Evolutionary conservation across 2,329 filamentous ascomycete species (phyloP).

Genomic region (Aspergillus chevalieri): DNA sequence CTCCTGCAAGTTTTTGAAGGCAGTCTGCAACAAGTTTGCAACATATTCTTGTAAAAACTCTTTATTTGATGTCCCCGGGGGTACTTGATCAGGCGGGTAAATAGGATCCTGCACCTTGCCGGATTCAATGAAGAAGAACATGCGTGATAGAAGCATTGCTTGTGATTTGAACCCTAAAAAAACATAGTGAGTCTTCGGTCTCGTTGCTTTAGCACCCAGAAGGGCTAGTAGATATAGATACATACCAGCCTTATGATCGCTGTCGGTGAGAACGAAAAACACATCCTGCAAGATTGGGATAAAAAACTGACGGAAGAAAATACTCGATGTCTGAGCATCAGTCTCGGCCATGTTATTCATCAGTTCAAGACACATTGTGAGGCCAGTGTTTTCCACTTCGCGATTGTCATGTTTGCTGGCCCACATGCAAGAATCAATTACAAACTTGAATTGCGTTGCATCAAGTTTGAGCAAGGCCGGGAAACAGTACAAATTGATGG

Average conservation of each 20-base stretch:
- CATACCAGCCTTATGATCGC: constrained; percentile 85
- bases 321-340: constrained; percentile 75
- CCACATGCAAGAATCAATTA: constrained; percentile 99
- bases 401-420: constrained; percentile 99
- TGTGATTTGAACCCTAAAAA: constrained; percentile 81
- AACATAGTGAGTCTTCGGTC: constrained; percentile 2
- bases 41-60: constrained; percentile 90
- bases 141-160: constrained; percentile 83
- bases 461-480: constrained; percentile 89
- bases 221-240: constrained; percentile 2
- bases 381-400: constrained; percentile 89
- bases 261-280: constrained; percentile 95
- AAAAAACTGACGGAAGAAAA: constrained; percentile 98
- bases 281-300: constrained; percentile 93
- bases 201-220: neutral
- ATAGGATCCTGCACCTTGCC: constrained; percentile 91
- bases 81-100: constrained; percentile 77
- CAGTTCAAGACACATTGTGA: constrained; percentile 96
- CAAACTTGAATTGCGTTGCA: constrained; percentile 96
- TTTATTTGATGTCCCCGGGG: constrained; percentile 75
- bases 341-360: constrained; percentile 97
- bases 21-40: constrained; percentile 73
- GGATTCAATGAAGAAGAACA: constrained; percentile 90
- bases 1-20: constrained; percentile 89
- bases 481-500: constrained; percentile 97